Conservation (phyloP, 2,329 filamentous ascomycete species). For the Fusarium hainanense region DNA sequence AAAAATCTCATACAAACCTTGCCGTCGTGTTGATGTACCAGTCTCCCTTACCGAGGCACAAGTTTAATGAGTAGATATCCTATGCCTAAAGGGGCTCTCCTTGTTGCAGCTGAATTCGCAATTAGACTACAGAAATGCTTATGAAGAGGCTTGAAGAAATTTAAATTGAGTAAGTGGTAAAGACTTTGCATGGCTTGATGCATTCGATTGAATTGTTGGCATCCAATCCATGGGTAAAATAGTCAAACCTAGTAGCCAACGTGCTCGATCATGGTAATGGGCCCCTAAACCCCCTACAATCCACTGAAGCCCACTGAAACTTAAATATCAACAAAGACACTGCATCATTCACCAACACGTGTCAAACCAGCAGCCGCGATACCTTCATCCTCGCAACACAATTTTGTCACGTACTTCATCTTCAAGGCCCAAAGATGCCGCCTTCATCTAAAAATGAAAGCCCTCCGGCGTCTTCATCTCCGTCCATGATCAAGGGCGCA, state of each 20-base stretch:
- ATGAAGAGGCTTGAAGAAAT: neutral
- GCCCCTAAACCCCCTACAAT: neutral
- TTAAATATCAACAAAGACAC: conserved; percentile 1
- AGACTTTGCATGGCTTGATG: neutral
- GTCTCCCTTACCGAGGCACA: neutral
- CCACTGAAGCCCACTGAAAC: conserved; percentile 23
- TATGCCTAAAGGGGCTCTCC: neutral
- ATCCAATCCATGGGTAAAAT: neutral
- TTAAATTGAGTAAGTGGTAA: neutral
- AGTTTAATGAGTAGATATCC: neutral
- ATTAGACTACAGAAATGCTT: neutral
- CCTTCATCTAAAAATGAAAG: neutral
- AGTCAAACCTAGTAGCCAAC: neutral
- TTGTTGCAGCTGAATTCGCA: neutral
- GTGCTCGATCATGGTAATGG: neutral
- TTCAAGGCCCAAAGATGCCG: conserved; percentile 4
- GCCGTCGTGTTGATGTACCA: neutral
- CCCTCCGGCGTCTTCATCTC: neutral
- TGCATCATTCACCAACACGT: conserved; percentile 25
- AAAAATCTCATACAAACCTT: neutral
- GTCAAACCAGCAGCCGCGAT: conserved; percentile 16
- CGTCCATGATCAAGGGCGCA: conserved; percentile 72
- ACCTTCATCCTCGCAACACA: neutral
- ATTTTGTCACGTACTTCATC: neutral
- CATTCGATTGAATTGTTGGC: neutral